phyloP scores from a whole-genome alignment of 2,329 filamentous ascomycete species.

The Colletotrichum chlorophyti region DNA sequence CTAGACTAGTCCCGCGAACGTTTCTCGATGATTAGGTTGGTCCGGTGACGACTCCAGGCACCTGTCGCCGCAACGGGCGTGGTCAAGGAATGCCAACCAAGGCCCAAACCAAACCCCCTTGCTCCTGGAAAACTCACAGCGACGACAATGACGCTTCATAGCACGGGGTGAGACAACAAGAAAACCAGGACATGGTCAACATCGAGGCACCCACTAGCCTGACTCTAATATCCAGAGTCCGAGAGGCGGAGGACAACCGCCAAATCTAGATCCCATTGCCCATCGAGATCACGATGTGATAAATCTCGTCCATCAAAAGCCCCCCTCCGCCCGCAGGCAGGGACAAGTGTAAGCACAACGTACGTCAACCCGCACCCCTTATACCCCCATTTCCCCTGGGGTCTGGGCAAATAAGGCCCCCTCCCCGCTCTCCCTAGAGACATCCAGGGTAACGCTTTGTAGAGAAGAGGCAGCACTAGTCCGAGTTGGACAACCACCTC shows the following conservation, averaged over 20 bases:
- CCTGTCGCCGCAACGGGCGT: background rate
- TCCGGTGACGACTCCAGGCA: background rate
- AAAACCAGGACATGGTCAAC: background rate
- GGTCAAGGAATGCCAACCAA: slow-evolving; percentile 2
- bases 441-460: background rate
- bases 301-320: slow-evolving; percentile 4
- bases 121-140: background rate
- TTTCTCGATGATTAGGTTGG: background rate
- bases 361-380: too few species aligned
- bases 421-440: background rate
- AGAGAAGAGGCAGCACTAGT: slow-evolving; percentile 13
- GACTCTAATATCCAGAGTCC: slow-evolving; percentile 6
- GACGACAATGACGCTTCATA: slow-evolving; percentile 8
- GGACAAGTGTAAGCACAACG: background rate
- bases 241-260: background rate
- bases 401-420: too few species aligned
- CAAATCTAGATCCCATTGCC: slow-evolving; percentile 15
- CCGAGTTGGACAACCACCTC: slow-evolving; percentile 25
- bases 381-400: too few species aligned
- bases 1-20: background rate
- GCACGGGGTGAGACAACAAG: background rate
- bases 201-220: background rate
- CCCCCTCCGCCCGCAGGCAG: background rate
- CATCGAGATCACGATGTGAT: slow-evolving; percentile 23
- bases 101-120: too few species aligned